Evolutionary conservation across 345 rosid species (phyloP), one percentile per base, ranked within the genome.

Genomic region (Mallotus nudiflorus): DNA sequence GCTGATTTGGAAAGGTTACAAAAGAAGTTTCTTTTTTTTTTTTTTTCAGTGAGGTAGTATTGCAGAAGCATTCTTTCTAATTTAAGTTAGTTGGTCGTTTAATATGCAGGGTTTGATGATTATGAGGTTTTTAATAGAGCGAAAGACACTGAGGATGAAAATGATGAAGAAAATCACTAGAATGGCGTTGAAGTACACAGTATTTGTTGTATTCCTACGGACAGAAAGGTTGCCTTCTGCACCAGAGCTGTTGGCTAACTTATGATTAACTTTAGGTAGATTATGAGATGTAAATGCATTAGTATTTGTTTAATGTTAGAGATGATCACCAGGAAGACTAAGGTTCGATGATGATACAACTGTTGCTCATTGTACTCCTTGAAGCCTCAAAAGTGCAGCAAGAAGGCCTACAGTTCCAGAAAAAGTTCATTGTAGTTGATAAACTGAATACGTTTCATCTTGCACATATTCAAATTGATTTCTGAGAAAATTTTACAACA

Each of bases 61-160:
- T 66, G 54, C 51, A 35, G 27, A 44, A 9, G 4, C 53, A 27
- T 74, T 25, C 9, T 62, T 55, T 28, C 64, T 59, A 44, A 63
- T 39, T 39, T 29, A 69, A 31, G 49, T n/a, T 60, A 22, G 20
- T 20, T 46, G 16, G 19, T 37, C 15, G 42, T 37, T 49, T 6
- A 44, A 24, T 25, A 28, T 58, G 74, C 75, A 76, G 75, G 75
- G 18, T 76, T 76, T n/a, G 56, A 76, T 64, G 79, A 76, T 76
- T 22, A 49, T 46, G 79, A 70, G 67, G 66, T 76, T 27, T 76
- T 76, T 22, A 29, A 50, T 15, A 40, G 62, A 60, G 48, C 31
- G 69, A 88, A 84, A 55, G 85, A 74, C 51, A 74, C 73, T 24
- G 77, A 79, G 27, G 89, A 80, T 16, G 86, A 85, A 60, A 75